Conservation (phyloP, 148 eudicot species). For the Camellia lanceoleosa region DNA sequence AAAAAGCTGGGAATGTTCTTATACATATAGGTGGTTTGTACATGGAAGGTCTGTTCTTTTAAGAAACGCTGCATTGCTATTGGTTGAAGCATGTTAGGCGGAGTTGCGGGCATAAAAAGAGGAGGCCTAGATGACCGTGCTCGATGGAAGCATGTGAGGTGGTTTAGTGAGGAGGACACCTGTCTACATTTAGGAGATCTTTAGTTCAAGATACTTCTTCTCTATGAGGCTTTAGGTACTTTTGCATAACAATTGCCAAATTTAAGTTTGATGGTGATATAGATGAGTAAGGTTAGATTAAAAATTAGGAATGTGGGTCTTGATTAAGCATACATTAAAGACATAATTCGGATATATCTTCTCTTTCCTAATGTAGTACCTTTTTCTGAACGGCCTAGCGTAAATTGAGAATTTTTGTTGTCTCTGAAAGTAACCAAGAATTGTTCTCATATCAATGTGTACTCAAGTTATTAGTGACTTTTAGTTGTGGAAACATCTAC, state of each 20-base stretch:
- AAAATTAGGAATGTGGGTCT: not conserved
- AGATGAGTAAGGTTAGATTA: not conserved
- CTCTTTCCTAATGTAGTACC: not conserved
- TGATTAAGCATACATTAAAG: not conserved
- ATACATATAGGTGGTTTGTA: not conserved
- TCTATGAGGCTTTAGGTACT: not conserved
- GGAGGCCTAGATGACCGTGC: not conserved
- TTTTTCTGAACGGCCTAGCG: not conserved
- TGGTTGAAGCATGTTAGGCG: slow-evolving; percentile 6
- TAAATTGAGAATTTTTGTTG: not conserved
- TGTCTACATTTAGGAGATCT: not conserved
- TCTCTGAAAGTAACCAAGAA: too few species aligned
- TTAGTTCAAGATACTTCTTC: not conserved
- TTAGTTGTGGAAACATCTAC: not conserved
- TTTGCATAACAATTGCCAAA: too few species aligned
- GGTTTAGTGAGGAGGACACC: not conserved
- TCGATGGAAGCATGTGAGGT: not conserved
- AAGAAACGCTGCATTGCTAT: not conserved
- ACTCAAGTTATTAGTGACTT: not conserved
- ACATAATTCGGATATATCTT: not conserved
- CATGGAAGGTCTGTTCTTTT: not conserved
- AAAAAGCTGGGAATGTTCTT: not conserved
- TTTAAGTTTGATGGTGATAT: not conserved
- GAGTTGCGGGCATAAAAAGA: not conserved
- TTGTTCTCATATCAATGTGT: too few species aligned